Percentiles rank a stretch among this genome's conserved stretches.
Conservation (phyloP, 176 grass and related monocot genomes). For the Oryza rufipogon region DNA sequence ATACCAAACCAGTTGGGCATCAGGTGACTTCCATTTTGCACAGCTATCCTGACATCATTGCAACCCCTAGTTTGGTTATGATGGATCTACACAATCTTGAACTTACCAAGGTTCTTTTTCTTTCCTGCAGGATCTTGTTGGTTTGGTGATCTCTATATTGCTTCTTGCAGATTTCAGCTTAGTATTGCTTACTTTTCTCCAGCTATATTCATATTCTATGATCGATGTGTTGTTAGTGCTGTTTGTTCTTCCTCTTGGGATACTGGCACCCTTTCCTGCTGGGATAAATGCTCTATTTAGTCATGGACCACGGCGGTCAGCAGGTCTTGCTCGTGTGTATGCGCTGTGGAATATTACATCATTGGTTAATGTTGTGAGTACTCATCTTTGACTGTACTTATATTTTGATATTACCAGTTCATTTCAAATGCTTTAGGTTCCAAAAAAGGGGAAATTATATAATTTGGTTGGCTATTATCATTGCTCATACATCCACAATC, state of each 20-base stretch:
- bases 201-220: slow-evolving; percentile 97
- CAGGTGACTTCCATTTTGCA: slow-evolving; percentile 57
- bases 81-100: slow-evolving; percentile 21
- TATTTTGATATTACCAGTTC: slow-evolving; percentile 18
- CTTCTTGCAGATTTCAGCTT: slow-evolving; percentile 97
- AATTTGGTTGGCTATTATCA: not conserved
- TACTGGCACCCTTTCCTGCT: slow-evolving; percentile 95
- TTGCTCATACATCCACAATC: slow-evolving; percentile 7
- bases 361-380: slow-evolving; percentile 97
- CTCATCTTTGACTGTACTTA: slow-evolving; percentile 10
- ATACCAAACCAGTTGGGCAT: slow-evolving; percentile 91
- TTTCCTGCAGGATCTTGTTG: slow-evolving; percentile 88
- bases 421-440: not conserved
- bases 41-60: not conserved
- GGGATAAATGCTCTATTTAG: slow-evolving; percentile 99
- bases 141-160: slow-evolving; percentile 89
- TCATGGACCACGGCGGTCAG: slow-evolving; percentile 94
- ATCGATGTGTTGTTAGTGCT: slow-evolving; percentile 86
- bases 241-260: slow-evolving; percentile 98
- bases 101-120: slow-evolving; percentile 32
- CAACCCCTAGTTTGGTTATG: slow-evolving; percentile 5
- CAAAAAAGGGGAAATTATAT: slow-evolving; percentile 1
- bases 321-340: slow-evolving; percentile 96
- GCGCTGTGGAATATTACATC: slow-evolving; percentile 98
- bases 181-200: slow-evolving; percentile 95